Base-by-base conservation (phyloP, 768 basidiomycete species). In the Tricholoma bakamatsutake region DNA sequence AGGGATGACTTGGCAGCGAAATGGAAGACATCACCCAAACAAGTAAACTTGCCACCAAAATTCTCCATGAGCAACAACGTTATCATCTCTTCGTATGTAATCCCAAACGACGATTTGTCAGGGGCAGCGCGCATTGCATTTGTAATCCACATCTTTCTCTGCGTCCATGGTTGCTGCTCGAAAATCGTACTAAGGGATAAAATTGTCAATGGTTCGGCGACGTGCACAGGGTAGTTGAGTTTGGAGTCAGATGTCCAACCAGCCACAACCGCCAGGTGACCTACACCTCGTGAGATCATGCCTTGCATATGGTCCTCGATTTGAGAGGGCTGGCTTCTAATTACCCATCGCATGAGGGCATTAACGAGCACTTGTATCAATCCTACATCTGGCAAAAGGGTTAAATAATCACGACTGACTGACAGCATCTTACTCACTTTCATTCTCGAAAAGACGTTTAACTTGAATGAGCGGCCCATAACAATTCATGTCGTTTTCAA, bases 171-270 rank as follows among this genome's bases (percentile, higher is more conserved):
- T 2, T 17, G 49, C 49, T 33, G 27, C 13, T 34, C 49, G 31
- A 62, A 55, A 18, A 47, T 34, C 47, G 62, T 42, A 59, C 60
- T 56, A 31, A 62, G 60, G 54, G 27, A 40, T 34, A 63, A 37
- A 52, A 59, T 53, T 13, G 47, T 49, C 13, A 63, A 43, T 50
- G 62, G 62, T 33, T 62, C 57, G 47, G 52, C 47, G 45, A 62
- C 45, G 39, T 6, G 39, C 39, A 40, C 39, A 17, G 39, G 39
- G 39, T 40, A 40, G n/a, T 40, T 40, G 39, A 5, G 15, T 40
- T 40, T 17, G 39, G 39, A n/a, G 39, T n/a, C 39, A 40, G 39
- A 40, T 17, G 15, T 40, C 39, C 39, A 9, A 40, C 39, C 39
- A 40, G 39, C 39, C 39, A 40, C 39, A 40, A 40, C 39, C 39